Base-by-base conservation (phyloP, 768 basidiomycete genomes). In the Suillus decipiens region DNA sequence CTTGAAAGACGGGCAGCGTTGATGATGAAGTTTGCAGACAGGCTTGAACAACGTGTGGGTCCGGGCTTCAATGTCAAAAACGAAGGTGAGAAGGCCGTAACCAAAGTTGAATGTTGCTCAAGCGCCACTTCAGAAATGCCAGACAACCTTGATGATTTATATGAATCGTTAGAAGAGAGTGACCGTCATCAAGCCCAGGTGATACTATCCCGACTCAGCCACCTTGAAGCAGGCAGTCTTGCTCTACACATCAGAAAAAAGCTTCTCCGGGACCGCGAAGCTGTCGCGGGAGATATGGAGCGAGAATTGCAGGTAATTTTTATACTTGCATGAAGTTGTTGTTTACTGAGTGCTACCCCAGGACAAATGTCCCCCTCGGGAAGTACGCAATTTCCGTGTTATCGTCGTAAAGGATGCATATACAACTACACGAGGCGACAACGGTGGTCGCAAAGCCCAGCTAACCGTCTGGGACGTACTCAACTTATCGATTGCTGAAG, bases 381-480 rank as follows among this genome's bases (percentile, higher is more conserved):
- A 91, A 28, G 87, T 94, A 14, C 85, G 88, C 47, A 86, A 81
- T 59, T 95, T 96, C 76, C 81, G 93, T 48, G 85, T 96, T 6
- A 70, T 95, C 17, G 78, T 87, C 15, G 81, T 89, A 17, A 78
- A 84, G 66, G 95, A 92, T 70, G 83, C 85, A 19, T 79, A 80
- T 41, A 10, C 39, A 19, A 1, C 24, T 17, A 88, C 86, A 33
- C 67, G 70, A 0, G 80, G 82, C 64, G 78, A 82, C 59, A 80
- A 82, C 0, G 77, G 84, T 9, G 78, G 83, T 63, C 83, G 92
- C 57, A 80, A 76, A 1, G 95, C 88, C 0, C 90, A 92, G 71
- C 67, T 98, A 60, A 95, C 90, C 0, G 83, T 96, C 4, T 95
- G 93, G 93, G 92, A 96, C 69, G 88, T 85, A 2, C 75, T 84